phyloP scores from a whole-genome alignment of 129 eudicot species.

The Chrysanthemum makinoi region DNA sequence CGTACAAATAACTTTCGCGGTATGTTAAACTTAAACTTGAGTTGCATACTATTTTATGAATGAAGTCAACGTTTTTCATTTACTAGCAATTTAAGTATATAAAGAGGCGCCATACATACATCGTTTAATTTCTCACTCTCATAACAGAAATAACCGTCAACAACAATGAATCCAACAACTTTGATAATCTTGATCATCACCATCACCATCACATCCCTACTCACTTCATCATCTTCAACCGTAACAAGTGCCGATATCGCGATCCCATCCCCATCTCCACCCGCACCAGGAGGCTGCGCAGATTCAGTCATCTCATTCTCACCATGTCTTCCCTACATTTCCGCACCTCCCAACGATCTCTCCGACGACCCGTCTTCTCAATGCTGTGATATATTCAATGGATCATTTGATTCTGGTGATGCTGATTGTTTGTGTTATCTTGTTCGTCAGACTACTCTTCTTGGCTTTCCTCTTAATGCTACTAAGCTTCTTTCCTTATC shows the following conservation, averaged over 20 bases:
- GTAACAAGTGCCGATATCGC: constrained; percentile 26
- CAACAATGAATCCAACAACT: background rate
- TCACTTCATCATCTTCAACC: background rate
- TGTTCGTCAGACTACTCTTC: constrained; percentile 32
- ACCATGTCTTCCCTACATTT: constrained; percentile 56
- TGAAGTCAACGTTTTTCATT: too few species aligned
- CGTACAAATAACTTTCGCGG: too few species aligned
- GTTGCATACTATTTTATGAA: too few species aligned
- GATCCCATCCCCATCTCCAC: constrained; percentile 21
- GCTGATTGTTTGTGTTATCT: constrained; percentile 64
- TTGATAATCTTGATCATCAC: constrained; percentile 8
- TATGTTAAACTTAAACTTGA: too few species aligned
- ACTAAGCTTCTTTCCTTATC: constrained; percentile 46
- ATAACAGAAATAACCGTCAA: constrained; percentile 26
- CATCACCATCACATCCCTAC: constrained; percentile 7
- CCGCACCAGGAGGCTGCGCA: constrained; percentile 36
- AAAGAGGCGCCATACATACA: background rate
- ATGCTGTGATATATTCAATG: constrained; percentile 48
- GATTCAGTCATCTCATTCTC: constrained; percentile 58
- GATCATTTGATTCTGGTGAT: constrained; percentile 35
- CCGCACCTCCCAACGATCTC: constrained; percentile 52
- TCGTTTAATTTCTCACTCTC: background rate
- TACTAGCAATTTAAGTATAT: too few species aligned
- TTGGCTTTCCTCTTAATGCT: constrained; percentile 60
- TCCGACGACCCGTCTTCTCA: constrained; percentile 40